These are phyloP conservation scores for Glaciozyma antarctica DNA, from an alignment of 768 basidiomycete species.

Conservation along the genomic window DNA sequence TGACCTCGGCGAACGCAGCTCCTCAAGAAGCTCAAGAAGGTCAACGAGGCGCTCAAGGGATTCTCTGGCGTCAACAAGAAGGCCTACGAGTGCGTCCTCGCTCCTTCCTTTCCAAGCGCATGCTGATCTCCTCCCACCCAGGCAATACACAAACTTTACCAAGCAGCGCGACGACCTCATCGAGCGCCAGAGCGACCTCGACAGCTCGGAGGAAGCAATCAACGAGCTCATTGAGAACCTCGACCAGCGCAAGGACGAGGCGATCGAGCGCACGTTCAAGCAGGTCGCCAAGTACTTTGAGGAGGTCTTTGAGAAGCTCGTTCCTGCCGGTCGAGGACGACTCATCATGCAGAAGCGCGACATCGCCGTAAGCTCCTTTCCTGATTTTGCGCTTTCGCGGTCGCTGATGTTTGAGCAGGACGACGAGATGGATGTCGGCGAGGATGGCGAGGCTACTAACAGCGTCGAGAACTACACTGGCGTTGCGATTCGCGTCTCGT, in stretches of 20 bases:
- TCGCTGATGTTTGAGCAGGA: slow-evolving; percentile 32
- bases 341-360: slow-evolving; percentile 80
- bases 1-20: slow-evolving; percentile 51
- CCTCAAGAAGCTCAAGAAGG: slow-evolving; percentile 79
- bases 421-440: slow-evolving; percentile 35
- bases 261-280: slow-evolving; percentile 96
- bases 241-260: slow-evolving; percentile 95
- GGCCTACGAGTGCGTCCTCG: slow-evolving; percentile 60
- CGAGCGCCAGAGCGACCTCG: slow-evolving; percentile 78
- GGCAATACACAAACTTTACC: slow-evolving; percentile 90
- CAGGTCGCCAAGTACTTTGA: slow-evolving; percentile 95
- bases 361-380: slow-evolving; percentile 51
- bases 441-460: slow-evolving; percentile 26
- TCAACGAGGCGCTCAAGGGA: slow-evolving; percentile 88
- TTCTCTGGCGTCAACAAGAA: slow-evolving; percentile 99
- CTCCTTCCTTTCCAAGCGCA: not conserved
- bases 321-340: slow-evolving; percentile 82
- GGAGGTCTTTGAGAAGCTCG: slow-evolving; percentile 91
- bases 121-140: not conserved
- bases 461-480: slow-evolving; percentile 85
- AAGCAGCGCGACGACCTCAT: slow-evolving; percentile 89
- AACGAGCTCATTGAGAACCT: slow-evolving; percentile 85
- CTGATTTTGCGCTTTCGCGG: not conserved
- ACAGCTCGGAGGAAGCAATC: slow-evolving; percentile 78
- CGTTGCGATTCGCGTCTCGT: slow-evolving; percentile 94